Evolutionary conservation across 805 yeast genomes (phyloP), one percentile per base, ranked within the genome.

Genomic region (Phaffomyces thermotolerans): DNA sequence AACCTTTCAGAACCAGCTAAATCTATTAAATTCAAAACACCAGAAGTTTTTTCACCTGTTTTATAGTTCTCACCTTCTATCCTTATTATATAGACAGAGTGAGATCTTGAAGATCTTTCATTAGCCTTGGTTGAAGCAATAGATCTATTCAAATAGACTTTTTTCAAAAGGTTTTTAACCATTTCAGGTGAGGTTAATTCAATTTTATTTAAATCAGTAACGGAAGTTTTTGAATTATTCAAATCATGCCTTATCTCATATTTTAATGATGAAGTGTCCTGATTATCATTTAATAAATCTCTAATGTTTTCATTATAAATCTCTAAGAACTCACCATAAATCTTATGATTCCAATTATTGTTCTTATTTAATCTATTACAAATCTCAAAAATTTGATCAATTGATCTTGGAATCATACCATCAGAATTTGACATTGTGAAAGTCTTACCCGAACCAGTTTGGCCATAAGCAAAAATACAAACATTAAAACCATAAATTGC

Each of bases 401-500:
- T 72, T 0, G 96, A 84, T 15, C 76, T 68, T 1, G 95, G 88
- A 30, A 89, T 87, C 68, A 91, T 77, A 14, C 99, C 98, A 55
- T 82, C 83, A 1, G 62, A 55, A 23, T 72, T 66, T 2, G 89
- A 75, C 98, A 91, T 93, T 0, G 99, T 93, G 60, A 65, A 81
- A 0, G 98, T 91, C 59, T 91, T 91, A 4, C 99, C 99, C 0
- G 97, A 83, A 0, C 93, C 96, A 0, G 99, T 93, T 63, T 91
- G 99, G 1, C 99, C 99, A 60, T 93, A 91, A 0, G 98, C 95
- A 67, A 91, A 88, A 2, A 93, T 86, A 62, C 97, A 89, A 3
- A 89, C 96, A 53, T 88, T 88, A 56, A 72, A 80, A 0, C 99
- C 99, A 63, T 91, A 95, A 13, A 90, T 61, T 1, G 95, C 79